Conservation (phyloP, 2,329 filamentous ascomycete species). For the Pyrenochaeta sp. region DNA sequence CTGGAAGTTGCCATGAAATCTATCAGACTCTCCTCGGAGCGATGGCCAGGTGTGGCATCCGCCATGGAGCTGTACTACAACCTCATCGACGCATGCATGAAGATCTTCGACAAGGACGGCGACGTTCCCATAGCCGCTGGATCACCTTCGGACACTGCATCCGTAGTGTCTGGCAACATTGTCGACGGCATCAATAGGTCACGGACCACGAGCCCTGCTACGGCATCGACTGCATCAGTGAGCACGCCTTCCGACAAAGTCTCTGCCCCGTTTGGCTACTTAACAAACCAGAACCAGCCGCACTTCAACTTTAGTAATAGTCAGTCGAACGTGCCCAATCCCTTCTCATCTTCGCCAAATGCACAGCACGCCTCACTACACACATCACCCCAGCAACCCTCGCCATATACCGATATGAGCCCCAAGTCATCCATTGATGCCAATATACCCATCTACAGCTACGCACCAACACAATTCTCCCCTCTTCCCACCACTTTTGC, state of each 20-base stretch:
- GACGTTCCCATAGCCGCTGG: constrained; percentile 59
- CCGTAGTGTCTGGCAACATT: constrained; percentile 49
- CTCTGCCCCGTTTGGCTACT: constrained; percentile 48
- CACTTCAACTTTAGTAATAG: constrained; percentile 38
- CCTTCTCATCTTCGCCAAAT: constrained; percentile 29
- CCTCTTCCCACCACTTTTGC: constrained; percentile 47
- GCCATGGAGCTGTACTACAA: constrained; percentile 88
- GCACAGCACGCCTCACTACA: constrained; percentile 32
- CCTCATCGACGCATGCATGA: constrained; percentile 84
- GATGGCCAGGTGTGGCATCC: constrained; percentile 90
- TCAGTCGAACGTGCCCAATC: constrained; percentile 22
- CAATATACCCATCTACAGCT: constrained; percentile 39
- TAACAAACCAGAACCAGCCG: constrained; percentile 43
- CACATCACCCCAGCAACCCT: constrained; percentile 35
- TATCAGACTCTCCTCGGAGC: constrained; percentile 79
- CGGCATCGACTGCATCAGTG: constrained; percentile 49
- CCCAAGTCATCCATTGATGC: constrained; percentile 40
- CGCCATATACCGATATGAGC: constrained; percentile 37
- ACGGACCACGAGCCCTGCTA: constrained; percentile 56
- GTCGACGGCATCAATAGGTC: constrained; percentile 55
- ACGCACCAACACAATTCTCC: constrained; percentile 40
- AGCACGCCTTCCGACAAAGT: constrained; percentile 47
- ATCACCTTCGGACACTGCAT: constrained; percentile 58
- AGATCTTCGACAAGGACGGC: constrained; percentile 77
- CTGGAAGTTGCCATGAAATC: constrained; percentile 79